phyloP scores from a whole-genome alignment of 129 eudicot species.

The Flaveria sonorensis region DNA sequence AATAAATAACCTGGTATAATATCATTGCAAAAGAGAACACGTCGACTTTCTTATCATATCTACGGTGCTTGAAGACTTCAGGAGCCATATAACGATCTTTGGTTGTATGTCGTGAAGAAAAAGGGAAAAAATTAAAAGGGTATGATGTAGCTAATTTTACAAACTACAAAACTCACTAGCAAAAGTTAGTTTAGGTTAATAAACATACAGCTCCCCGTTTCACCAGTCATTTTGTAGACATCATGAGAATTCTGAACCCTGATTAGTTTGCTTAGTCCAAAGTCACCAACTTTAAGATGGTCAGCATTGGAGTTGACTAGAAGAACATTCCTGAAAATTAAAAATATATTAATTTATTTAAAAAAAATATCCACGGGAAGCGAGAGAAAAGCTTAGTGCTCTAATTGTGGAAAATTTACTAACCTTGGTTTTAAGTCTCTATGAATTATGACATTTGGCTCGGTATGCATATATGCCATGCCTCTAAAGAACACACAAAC shows the following conservation, averaged over 20 bases:
- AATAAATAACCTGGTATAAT: constrained; percentile 75
- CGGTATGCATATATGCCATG: constrained; percentile 95
- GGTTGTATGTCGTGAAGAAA: constrained; percentile 26
- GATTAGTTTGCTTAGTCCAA: constrained; percentile 93
- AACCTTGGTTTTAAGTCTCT: constrained; percentile 97
- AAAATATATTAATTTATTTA: not conserved
- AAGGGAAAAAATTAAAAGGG: not conserved
- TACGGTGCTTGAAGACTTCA: constrained; percentile 96
- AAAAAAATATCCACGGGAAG: not conserved
- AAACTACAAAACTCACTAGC: not conserved
- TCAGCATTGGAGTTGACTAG: constrained; percentile 91
- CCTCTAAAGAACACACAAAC: constrained; percentile 55
- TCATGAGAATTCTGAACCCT: constrained; percentile 85
- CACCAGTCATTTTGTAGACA: constrained; percentile 97
- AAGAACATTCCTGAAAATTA: constrained; percentile 81
- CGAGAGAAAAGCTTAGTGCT: not conserved
- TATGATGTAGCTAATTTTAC: constrained; percentile 7
- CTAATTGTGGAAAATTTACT: constrained; percentile 28
- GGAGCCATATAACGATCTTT: constrained; percentile 99
- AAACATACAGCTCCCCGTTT: constrained; percentile 95
- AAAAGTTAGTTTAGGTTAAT: constrained; percentile 9
- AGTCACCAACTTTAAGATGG: constrained; percentile 98
- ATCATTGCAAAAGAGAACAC: constrained; percentile 98
- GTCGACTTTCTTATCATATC: constrained; percentile 94
- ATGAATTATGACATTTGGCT: constrained; percentile 91